These are phyloP conservation scores for Alternaria gaisen DNA, from an alignment of 2,329 filamentous ascomycete species.

Conservation along the genomic window DNA sequence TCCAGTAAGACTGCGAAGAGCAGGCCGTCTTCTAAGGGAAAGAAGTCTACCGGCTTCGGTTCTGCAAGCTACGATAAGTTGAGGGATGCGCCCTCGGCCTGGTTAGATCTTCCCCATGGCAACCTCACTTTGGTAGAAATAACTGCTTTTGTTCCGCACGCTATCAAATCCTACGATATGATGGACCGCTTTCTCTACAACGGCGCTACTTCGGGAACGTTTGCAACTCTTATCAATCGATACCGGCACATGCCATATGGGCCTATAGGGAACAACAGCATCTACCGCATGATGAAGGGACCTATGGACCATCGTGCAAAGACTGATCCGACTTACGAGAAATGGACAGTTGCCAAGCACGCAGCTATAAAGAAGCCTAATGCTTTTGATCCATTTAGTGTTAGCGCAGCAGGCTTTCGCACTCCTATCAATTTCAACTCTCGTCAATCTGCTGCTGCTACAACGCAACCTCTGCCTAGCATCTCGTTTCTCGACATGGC, in stretches of 20 bases:
- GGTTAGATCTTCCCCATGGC: conserved; percentile 27
- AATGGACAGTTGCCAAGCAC: conserved; percentile 29
- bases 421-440: conserved; percentile 4
- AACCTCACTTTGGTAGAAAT: conserved; percentile 40
- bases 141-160: conserved; percentile 34
- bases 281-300: conserved; percentile 30
- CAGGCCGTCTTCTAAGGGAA: not conserved
- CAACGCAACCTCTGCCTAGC: not conserved
- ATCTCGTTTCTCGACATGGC: conserved; percentile 30
- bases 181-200: conserved; percentile 37
- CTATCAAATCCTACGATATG: conserved; percentile 33
- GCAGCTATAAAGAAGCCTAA: conserved; percentile 9
- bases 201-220: conserved; percentile 16
- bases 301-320: conserved; percentile 23
- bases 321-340: conserved; percentile 15
- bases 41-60: not conserved
- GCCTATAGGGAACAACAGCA: conserved; percentile 18
- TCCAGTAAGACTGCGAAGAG: not conserved
- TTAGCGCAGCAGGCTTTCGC: conserved; percentile 30
- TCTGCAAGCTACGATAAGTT: conserved; percentile 23
- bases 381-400: conserved; percentile 19
- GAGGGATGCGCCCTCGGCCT: conserved; percentile 24
- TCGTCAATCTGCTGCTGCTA: not conserved
- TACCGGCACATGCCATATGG: conserved; percentile 25
- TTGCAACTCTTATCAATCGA: conserved; percentile 29